phyloP scores from a whole-genome alignment of 2,329 filamentous ascomycete genomes.

The Alternaria ethzedia region DNA sequence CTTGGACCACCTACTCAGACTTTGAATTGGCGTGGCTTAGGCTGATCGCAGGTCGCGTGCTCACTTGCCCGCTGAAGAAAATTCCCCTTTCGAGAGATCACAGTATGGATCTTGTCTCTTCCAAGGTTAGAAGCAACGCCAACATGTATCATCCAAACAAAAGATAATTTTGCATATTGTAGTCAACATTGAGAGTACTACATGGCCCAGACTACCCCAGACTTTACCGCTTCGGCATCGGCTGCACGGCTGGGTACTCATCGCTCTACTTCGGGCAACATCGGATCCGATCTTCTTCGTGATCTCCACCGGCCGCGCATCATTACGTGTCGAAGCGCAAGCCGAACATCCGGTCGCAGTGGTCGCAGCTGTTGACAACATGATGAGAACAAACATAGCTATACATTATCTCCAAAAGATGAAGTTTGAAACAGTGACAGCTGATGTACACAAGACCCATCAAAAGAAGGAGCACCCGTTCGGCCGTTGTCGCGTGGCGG shows the following conservation, averaged over 20 bases:
- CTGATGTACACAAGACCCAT: not conserved
- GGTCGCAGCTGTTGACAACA: not conserved
- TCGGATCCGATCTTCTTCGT: conserved; percentile 5
- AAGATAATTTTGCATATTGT: not conserved
- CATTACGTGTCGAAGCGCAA: not conserved
- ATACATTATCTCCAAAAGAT: not conserved
- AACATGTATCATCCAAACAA: not conserved
- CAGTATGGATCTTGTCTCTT: not conserved
- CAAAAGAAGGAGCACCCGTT: not conserved
- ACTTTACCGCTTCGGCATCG: not conserved
- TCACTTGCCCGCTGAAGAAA: not conserved
- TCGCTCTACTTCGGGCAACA: conserved; percentile 4
- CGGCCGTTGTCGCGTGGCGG: conserved; percentile 17
- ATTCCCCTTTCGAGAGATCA: not conserved
- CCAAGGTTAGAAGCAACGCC: not conserved
- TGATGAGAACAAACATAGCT: not conserved
- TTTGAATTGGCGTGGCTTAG: not conserved
- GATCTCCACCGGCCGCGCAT: conserved; percentile 4
- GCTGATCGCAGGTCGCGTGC: not conserved
- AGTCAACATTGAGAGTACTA: not conserved
- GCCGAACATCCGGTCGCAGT: not conserved
- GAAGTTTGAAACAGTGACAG: not conserved
- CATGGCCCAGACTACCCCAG: conserved; percentile 4
- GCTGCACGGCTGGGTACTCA: not conserved
- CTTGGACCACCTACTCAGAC: not conserved